phyloP scores from a whole-genome alignment of 2,329 filamentous ascomycete genomes.

The Diplodia corticola region DNA sequence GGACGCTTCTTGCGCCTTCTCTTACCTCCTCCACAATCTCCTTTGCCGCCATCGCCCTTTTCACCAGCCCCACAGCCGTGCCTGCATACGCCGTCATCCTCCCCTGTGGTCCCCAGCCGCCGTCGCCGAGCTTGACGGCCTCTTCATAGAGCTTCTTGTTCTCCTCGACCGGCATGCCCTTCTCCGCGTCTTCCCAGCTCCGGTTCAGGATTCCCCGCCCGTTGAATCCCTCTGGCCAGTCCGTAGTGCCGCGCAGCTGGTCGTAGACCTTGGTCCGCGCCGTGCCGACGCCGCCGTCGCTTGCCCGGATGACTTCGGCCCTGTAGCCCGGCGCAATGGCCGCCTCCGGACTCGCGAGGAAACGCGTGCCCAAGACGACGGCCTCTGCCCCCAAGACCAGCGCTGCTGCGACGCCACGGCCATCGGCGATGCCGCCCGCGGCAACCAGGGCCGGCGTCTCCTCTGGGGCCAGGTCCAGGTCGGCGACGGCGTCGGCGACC shows the following conservation, averaged over 20 bases:
- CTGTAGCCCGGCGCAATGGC: constrained; percentile 50
- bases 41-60: constrained; percentile 49
- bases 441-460: constrained; percentile 49
- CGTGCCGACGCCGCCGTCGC: constrained; percentile 55
- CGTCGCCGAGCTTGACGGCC: constrained; percentile 53
- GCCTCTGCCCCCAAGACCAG: constrained; percentile 56
- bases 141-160: constrained; percentile 49
- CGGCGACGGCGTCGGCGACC: constrained; percentile 50
- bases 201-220: constrained; percentile 60
- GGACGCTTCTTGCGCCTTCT: no score
- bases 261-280: constrained; percentile 55
- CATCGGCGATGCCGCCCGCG: constrained; percentile 61
- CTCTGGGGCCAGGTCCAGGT: constrained; percentile 25
- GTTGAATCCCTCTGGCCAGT: constrained; percentile 60
- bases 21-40: constrained; percentile 55
- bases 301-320: constrained; percentile 47
- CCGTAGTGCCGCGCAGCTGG: constrained; percentile 51
- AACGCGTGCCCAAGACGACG: constrained; percentile 63
- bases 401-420: constrained; percentile 57
- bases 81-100: constrained; percentile 63
- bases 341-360: constrained; percentile 56
- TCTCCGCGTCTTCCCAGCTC: constrained; percentile 47
- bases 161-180: constrained; percentile 45
- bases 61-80: constrained; percentile 61
- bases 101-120: constrained; percentile 54